Percentiles rank a stretch among this genome's conserved stretches.
Evolutionary conservation across 1,284 basidiomycete species (phyloP).

Genomic region (Pyrrhoderma noxium): DNA sequence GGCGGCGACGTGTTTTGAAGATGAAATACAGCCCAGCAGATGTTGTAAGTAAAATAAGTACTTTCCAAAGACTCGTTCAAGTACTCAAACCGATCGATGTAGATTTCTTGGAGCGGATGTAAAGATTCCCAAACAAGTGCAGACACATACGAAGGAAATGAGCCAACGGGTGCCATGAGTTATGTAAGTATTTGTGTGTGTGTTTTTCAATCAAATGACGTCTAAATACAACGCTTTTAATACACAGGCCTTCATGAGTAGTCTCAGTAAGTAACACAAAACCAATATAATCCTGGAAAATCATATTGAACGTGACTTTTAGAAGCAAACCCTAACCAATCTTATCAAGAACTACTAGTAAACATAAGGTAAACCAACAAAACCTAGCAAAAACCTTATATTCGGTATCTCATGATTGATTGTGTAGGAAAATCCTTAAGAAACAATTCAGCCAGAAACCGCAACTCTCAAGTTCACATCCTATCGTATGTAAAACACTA

Average conservation of each 20-base stretch:
- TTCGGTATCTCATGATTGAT: background rate
- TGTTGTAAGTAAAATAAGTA: conserved; percentile 37
- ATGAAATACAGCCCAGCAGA: conserved; percentile 79
- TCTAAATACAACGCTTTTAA: background rate
- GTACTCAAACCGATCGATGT: background rate
- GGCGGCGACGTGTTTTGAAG: conserved; percentile 52
- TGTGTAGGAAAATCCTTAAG: conserved; percentile 40
- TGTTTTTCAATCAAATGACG: conserved; percentile 1
- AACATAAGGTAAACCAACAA: conserved; percentile 47
- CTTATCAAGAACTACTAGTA: conserved; percentile 67
- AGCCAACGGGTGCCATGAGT: conserved; percentile 78
- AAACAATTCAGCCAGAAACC: conserved; percentile 75
- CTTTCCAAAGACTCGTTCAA: conserved; percentile 30
- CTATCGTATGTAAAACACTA: conserved; percentile 45
- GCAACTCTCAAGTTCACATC: conserved; percentile 68
- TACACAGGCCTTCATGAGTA: conserved; percentile 59
- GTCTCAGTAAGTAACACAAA: conserved; percentile 36
- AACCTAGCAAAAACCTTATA: no score
- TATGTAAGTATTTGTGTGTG: conserved; percentile 33
- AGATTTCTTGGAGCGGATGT: conserved; percentile 84
- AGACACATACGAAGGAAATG: conserved; percentile 75
- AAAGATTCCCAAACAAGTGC: conserved; percentile 92
- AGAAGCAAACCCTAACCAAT: conserved; percentile 59
- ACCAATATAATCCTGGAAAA: background rate
- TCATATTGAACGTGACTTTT: background rate